Base-by-base conservation (phyloP, 495 filamentous ascomycete species). In the Trichoderma reesei region DNA sequence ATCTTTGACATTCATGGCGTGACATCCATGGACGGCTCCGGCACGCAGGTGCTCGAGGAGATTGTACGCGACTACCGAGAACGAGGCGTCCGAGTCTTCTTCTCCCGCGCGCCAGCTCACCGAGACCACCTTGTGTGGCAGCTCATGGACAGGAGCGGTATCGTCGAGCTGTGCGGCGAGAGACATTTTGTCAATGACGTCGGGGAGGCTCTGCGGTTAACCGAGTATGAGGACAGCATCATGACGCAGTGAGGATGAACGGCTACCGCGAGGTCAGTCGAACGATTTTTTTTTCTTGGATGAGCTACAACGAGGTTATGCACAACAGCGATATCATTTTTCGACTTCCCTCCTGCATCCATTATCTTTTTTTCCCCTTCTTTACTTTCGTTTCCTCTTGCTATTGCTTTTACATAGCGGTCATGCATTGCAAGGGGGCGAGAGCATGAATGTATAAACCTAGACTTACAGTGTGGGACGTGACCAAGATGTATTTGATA, bases 1-100 rank as follows among this genome's bases (percentile, higher is more conserved):
- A 92, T 98, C 64, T 98, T 98, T 71, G 94, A 98, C 72, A 90
- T 98, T 13, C 92, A 98, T 68, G 93, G 94, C 1, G 94, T 98
- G 1, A 94, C 92, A 0, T 85, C 86, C 56, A 85, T 98, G 66
- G 94, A 98, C 72, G 94, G 91, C 20, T 93, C 90, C 0, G 94
- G 93, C 1, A 88, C 90, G 0, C 94, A 98, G 74, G 93, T 98
- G 5, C 76, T 98, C 5, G 82, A 79, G 56, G 94, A 98, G 76
- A 97, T 98, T 66, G 90, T 98, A 42, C 76, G 86, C 18, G 80
- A 77, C 1, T 98, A 98, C 69, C 75, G 85, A 0, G 76, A 87
- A 26, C 77, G 85, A 7, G 90, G 87, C 0, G 89, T 91, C 1
- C 75, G 87, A 5, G 90, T 98, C 3, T 98, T 92, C 76, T 98